Percentiles rank a stretch among this genome's conserved stretches.
Evolutionary conservation across 108 stramenopile genomes (phyloP).

Genomic region (Fragilariopsis cylindrus): DNA sequence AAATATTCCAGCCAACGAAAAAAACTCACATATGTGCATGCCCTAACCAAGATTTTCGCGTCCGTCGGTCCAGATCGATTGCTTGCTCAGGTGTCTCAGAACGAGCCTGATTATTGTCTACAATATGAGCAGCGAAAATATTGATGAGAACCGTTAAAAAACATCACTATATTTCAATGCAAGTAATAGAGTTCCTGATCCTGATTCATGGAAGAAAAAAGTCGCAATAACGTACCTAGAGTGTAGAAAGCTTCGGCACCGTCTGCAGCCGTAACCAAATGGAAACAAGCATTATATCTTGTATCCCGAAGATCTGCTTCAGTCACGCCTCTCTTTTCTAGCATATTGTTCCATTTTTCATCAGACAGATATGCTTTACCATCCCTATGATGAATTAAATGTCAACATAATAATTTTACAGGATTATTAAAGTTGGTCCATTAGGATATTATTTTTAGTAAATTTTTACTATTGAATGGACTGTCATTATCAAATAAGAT

Average conservation of each 20-base stretch:
- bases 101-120: slow-evolving; percentile 87
- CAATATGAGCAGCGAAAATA: too few relatives aligned
- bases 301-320: slow-evolving; percentile 75
- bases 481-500: too few relatives aligned
- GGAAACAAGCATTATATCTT: slow-evolving; percentile 91
- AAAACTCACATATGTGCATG: slow-evolving; percentile 74
- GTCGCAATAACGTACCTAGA: slow-evolving; percentile 5
- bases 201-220: too few relatives aligned
- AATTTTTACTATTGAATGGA: too few relatives aligned
- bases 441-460: too few relatives aligned
- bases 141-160: too few relatives aligned
- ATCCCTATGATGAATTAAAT: too few relatives aligned
- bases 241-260: slow-evolving; percentile 88
- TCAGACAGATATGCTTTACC: slow-evolving; percentile 84
- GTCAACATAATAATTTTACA: too few relatives aligned
- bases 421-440: too few relatives aligned
- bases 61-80: slow-evolving; percentile 63
- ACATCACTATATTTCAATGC: too few relatives aligned
- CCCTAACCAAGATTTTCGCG: slow-evolving; percentile 82
- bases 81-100: slow-evolving; percentile 88
- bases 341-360: slow-evolving; percentile 68
- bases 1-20: neutral
- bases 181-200: too few relatives aligned
- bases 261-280: slow-evolving; percentile 93
- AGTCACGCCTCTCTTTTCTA: slow-evolving; percentile 45